Conservation (phyloP, 2,329 filamentous ascomycete species). For the Cadophora gregata region DNA sequence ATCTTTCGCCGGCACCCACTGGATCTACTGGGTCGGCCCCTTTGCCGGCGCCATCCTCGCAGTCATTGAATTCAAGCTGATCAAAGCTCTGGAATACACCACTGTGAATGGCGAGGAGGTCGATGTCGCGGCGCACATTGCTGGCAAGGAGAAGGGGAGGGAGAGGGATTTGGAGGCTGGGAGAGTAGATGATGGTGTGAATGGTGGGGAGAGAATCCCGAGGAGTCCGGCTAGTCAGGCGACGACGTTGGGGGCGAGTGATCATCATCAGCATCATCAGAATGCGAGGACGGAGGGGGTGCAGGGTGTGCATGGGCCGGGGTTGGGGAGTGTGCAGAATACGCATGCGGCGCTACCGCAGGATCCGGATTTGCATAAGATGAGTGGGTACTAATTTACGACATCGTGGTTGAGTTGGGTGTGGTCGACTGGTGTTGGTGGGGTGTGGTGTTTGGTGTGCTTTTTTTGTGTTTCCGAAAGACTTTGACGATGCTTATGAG, state of each 20-base stretch:
- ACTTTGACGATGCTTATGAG: too few species aligned
- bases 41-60: conserved; percentile 17
- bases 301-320: background rate
- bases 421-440: too few species aligned
- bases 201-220: background rate
- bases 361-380: background rate
- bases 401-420: too few species aligned
- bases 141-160: background rate
- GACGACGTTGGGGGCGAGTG: background rate
- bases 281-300: background rate
- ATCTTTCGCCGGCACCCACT: conserved; percentile 51
- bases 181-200: background rate
- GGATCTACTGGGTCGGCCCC: conserved; percentile 54
- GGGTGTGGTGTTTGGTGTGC: too few species aligned
- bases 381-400: conserved; percentile 1
- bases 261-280: background rate
- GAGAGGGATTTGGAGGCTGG: background rate
- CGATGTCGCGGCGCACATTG: too few species aligned
- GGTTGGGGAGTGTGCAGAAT: conserved; percentile 8
- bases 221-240: background rate
- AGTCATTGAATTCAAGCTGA: conserved; percentile 19
- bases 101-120: conserved; percentile 14
- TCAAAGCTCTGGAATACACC: conserved; percentile 21
- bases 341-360: background rate
- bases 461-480: too few species aligned